Evolutionary conservation across 1,139 yeast species (phyloP).

Genomic region (Yamadazyma diospyri): DNA sequence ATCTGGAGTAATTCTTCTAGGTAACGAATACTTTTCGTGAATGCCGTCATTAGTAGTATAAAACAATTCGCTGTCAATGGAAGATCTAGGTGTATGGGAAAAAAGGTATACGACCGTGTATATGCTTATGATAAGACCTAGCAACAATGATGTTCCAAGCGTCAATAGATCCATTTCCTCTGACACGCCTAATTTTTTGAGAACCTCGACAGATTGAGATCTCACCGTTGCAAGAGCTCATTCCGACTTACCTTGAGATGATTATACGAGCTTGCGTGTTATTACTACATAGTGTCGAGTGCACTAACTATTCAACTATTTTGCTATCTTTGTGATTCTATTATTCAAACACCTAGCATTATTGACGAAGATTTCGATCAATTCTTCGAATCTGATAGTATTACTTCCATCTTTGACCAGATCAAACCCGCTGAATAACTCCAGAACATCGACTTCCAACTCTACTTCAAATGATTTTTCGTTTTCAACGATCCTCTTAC

Average conservation of each 20-base stretch:
- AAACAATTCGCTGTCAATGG: slow-evolving; percentile 47
- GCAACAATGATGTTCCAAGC: slow-evolving; percentile 2
- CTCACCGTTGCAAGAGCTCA: too few species aligned
- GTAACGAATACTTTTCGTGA: slow-evolving; percentile 21
- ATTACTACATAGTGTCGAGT: too few species aligned
- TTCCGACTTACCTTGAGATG: too few species aligned
- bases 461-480: slow-evolving; percentile 56
- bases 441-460: slow-evolving; percentile 67
- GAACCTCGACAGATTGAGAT: slow-evolving; percentile 5
- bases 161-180: slow-evolving; percentile 4
- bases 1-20: slow-evolving; percentile 22
- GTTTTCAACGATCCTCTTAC: slow-evolving; percentile 37
- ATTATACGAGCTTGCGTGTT: slow-evolving; percentile 4
- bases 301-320: too few species aligned
- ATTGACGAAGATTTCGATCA: slow-evolving; percentile 68
- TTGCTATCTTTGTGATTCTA: slow-evolving; percentile 44
- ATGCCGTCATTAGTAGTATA: slow-evolving; percentile 41
- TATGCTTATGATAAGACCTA: slow-evolving; percentile 4
- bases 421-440: slow-evolving; percentile 62
- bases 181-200: slow-evolving; percentile 5
- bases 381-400: slow-evolving; percentile 62
- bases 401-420: slow-evolving; percentile 47
- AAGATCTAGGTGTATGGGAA: slow-evolving; percentile 63
- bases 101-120: slow-evolving; percentile 46
- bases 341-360: slow-evolving; percentile 57